A percentile compares a stretch with the other conserved stretches of the same genome.
These are phyloP conservation scores for Raddia guianensis DNA, from an alignment of 176 grass and related monocot genomes.

Conservation along the genomic window DNA sequence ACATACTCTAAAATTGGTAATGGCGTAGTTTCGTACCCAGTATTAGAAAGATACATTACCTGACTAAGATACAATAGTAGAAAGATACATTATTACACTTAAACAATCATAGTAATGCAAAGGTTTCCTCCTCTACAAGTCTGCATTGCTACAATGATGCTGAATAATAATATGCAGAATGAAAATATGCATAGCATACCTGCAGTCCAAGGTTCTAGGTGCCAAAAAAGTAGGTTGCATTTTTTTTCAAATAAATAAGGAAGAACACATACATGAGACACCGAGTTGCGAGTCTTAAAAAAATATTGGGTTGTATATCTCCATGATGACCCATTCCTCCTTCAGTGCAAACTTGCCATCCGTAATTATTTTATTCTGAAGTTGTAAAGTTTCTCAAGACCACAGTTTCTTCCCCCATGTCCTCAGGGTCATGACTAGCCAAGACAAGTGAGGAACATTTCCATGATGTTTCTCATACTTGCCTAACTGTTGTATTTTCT, in stretches of 20 bases:
- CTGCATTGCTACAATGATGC: neutral
- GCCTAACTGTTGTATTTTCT: neutral
- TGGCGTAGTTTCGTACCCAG: neutral
- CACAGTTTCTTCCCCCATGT: neutral
- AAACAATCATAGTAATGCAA: neutral
- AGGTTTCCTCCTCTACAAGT: neutral
- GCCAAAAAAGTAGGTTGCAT: neutral
- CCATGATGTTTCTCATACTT: slow-evolving; percentile 8
- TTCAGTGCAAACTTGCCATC: neutral
- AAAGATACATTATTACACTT: neutral
- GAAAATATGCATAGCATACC: neutral
- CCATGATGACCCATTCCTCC: neutral
- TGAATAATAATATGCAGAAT: slow-evolving; percentile 7
- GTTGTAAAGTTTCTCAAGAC: neutral
- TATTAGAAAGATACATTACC: slow-evolving; percentile 7
- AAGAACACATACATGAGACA: neutral
- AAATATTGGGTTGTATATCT: neutral
- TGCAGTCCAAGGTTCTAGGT: neutral
- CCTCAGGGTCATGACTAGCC: neutral
- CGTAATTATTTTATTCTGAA: neutral
- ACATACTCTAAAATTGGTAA: neutral
- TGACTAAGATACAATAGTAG: neutral
- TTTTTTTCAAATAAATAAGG: neutral
- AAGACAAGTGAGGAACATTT: neutral
- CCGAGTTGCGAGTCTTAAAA: neutral